phyloP scores from a whole-genome alignment of 2,329 filamentous ascomycete species.

The Phoma herbarum region DNA sequence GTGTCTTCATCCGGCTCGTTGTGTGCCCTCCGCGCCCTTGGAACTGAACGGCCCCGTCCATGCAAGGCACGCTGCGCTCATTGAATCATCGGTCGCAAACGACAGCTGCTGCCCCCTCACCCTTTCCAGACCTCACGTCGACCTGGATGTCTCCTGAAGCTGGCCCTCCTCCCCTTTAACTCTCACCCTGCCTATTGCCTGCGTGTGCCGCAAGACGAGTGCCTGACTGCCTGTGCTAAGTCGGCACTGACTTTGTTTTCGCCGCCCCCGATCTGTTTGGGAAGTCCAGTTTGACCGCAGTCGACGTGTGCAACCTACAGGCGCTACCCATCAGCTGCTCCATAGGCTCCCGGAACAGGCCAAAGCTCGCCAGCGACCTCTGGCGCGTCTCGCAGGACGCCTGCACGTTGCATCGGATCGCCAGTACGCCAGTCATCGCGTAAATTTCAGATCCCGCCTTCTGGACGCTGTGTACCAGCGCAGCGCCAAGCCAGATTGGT shows the following conservation, averaged over 20 bases:
- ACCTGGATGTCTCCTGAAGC: slow-evolving; percentile 21
- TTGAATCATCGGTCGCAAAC: slow-evolving; percentile 38
- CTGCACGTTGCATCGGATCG: slow-evolving; percentile 33
- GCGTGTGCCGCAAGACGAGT: slow-evolving; percentile 7
- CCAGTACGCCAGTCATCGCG: slow-evolving; percentile 28
- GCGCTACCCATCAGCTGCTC: slow-evolving; percentile 34
- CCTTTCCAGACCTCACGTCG: slow-evolving; percentile 28
- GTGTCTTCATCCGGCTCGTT: slow-evolving; percentile 31
- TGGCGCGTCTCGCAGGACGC: slow-evolving; percentile 32
- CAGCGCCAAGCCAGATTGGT: slow-evolving; percentile 26
- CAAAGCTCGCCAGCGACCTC: slow-evolving; percentile 25
- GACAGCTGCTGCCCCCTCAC: slow-evolving; percentile 31
- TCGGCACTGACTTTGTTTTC: slow-evolving; percentile 29
- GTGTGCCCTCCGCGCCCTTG: slow-evolving; percentile 36
- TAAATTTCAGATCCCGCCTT: slow-evolving; percentile 35
- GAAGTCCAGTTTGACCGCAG: slow-evolving; percentile 26
- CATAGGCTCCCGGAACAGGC: slow-evolving; percentile 21
- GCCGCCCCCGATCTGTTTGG: slow-evolving; percentile 27
- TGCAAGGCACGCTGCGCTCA: slow-evolving; percentile 49
- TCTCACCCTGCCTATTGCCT: slow-evolving; percentile 6
- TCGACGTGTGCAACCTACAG: slow-evolving; percentile 38
- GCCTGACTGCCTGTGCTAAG: slow-evolving; percentile 9
- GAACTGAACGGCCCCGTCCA: slow-evolving; percentile 37
- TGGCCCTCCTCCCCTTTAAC: slow-evolving; percentile 9
- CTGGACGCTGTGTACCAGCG: slow-evolving; percentile 32